Conservation (phyloP, 306 rosid species). For the Myrica gale region DNA sequence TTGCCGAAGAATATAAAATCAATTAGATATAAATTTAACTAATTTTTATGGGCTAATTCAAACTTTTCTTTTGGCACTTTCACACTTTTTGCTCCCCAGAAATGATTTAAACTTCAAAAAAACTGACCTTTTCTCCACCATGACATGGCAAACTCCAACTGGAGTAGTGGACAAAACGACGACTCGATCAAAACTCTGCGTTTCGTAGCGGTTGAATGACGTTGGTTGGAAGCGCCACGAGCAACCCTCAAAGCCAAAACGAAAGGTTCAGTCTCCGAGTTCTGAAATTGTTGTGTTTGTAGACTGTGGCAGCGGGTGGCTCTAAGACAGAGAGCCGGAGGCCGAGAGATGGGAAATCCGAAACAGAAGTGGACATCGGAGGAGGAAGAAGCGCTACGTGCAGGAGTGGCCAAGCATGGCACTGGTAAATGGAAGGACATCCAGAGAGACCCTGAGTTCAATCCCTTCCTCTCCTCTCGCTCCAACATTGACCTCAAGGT, state of each 20-base stretch:
- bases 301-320: background rate
- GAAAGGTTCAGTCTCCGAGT: background rate
- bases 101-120: no score
- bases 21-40: no score
- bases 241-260: background rate
- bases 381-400: conserved; percentile 49
- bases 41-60: no score
- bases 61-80: no score
- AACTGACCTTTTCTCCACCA: no score
- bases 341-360: conserved; percentile 43
- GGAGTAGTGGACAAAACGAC: background rate
- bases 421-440: conserved; percentile 53
- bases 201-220: background rate
- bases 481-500: conserved; percentile 55
- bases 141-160: background rate
- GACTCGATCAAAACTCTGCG: background rate
- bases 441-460: conserved; percentile 53
- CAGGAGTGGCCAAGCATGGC: conserved; percentile 45
- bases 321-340: background rate
- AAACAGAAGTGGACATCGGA: conserved; percentile 51
- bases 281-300: background rate
- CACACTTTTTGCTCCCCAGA: no score
- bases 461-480: conserved; percentile 39
- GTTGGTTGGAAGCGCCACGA: background rate
- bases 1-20: no score